phyloP scores from a whole-genome alignment of 2,329 filamentous ascomycete genomes.

The Ramularia collo-cygni region DNA sequence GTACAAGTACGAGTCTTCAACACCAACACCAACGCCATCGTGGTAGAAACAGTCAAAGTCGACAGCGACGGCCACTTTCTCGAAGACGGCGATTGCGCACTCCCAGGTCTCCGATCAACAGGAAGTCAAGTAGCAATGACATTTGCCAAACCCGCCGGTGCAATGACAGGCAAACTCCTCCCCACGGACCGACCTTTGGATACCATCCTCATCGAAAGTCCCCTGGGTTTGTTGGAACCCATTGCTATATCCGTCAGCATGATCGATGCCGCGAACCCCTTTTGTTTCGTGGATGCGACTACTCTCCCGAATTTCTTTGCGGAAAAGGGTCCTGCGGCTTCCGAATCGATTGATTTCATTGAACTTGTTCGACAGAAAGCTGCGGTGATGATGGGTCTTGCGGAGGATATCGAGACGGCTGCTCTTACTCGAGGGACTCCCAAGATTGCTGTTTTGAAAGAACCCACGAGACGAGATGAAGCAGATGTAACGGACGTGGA shows the following conservation, averaged over 20 bases:
- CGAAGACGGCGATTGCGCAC: constrained; percentile 18
- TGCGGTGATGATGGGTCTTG: constrained; percentile 19
- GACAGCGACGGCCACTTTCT: constrained; percentile 20
- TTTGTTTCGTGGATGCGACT: constrained; percentile 13
- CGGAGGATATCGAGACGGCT: constrained; percentile 15
- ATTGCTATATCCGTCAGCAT: constrained; percentile 14
- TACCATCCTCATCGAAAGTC: constrained; percentile 14
- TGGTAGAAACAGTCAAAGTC: constrained; percentile 20
- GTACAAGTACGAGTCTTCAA: constrained; percentile 19
- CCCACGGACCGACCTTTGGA: constrained; percentile 14
- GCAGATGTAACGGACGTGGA: constrained; percentile 12
- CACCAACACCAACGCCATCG: constrained; percentile 20
- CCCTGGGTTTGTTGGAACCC: constrained; percentile 12
- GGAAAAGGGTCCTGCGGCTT: constrained; percentile 5
- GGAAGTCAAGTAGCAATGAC: constrained; percentile 16
- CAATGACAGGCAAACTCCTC: constrained; percentile 19
- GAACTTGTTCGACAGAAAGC: constrained; percentile 16
- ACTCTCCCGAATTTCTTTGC: constrained; percentile 10
- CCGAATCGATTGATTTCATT: constrained; percentile 14
- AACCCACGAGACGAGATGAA: constrained; percentile 5
- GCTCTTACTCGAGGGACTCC: constrained; percentile 19
- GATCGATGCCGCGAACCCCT: constrained; percentile 20
- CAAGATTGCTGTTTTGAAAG: constrained; percentile 19
- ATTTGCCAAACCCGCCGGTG: constrained; percentile 16
- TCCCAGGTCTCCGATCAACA: constrained; percentile 12